Conservation (phyloP, 1,284 basidiomycete genomes). For the Exobasidium cylindrosporum region DNA sequence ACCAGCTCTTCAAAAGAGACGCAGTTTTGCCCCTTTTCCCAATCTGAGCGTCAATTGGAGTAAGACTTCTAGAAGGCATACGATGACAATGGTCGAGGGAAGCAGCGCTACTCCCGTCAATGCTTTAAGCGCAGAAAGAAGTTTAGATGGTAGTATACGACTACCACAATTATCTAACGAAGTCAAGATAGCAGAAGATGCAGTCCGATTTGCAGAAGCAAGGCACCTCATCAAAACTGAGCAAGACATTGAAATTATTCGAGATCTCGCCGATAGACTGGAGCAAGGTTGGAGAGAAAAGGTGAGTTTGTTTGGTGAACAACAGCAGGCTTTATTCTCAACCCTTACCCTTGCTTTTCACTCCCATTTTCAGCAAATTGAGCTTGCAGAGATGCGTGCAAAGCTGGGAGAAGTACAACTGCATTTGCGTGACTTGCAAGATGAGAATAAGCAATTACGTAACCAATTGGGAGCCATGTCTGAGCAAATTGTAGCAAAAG, state of each 20-base stretch:
- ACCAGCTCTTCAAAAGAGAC: not conserved
- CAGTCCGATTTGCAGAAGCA: constrained; percentile 20
- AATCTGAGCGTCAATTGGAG: not conserved
- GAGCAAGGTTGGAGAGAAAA: not conserved
- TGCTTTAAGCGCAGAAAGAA: not conserved
- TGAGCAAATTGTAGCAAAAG: not conserved
- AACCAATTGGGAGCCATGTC: not conserved
- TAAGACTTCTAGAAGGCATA: not conserved
- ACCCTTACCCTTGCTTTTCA: not conserved
- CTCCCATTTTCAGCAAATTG: not conserved
- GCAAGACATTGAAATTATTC: constrained; percentile 7
- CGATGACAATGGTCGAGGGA: not conserved
- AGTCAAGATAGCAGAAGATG: constrained; percentile 18
- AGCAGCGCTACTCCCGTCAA: not conserved
- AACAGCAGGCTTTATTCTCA: too few relatives aligned
- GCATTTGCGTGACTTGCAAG: constrained; percentile 6
- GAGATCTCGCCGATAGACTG: not conserved
- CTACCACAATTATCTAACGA: constrained; percentile 3
- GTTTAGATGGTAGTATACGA: not conserved
- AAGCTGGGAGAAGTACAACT: not conserved
- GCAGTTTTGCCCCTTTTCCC: not conserved
- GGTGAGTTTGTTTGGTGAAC: not conserved
- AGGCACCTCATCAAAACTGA: constrained; percentile 13
- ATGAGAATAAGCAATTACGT: constrained; percentile 13
- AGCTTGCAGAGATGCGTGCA: constrained; percentile 3